Percentiles rank a stretch among this genome's conserved stretches.
Conservation (phyloP, 2,329 filamentous ascomycete genomes). For the Calonectria hongkongensis region DNA sequence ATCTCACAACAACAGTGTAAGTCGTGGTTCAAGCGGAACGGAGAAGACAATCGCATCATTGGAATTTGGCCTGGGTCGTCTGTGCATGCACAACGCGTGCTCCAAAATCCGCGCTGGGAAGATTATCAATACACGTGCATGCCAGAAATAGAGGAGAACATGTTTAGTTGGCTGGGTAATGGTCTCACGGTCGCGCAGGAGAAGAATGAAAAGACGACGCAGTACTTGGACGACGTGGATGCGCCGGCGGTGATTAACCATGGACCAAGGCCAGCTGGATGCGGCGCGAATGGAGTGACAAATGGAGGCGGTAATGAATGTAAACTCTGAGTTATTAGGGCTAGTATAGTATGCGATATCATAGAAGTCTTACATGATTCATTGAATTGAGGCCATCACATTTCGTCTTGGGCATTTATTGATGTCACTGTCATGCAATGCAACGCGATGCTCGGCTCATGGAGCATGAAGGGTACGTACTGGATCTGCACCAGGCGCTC, state of each 20-base stretch:
- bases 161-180: constrained; percentile 16
- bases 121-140: background rate
- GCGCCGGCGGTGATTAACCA: background rate
- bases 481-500: no score
- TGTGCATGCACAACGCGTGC: background rate
- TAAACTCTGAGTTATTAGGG: no score
- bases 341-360: no score
- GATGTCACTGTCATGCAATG: no score
- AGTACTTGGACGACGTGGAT: constrained; percentile 7
- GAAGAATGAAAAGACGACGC: constrained; percentile 10
- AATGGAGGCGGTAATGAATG: no score
- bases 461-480: no score
- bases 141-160: background rate
- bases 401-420: no score
- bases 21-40: constrained; percentile 14
- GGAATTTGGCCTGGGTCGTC: background rate
- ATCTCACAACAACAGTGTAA: background rate
- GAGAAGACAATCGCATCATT: background rate
- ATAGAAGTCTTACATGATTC: no score
- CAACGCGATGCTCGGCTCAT: no score
- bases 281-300: no score
- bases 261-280: background rate
- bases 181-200: background rate
- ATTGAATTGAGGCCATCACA: no score
- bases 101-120: background rate